phyloP scores from a whole-genome alignment of 129 eudicot species.

The Daucus carota region DH1_v3.0 NC_030383.2:16793501-16794000 shows the following conservation, averaged over 20 bases:
- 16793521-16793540: not conserved
- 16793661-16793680: slow-evolving; percentile 11
- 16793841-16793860: slow-evolving; percentile 9
- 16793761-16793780: not conserved
- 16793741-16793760: slow-evolving; percentile 9
- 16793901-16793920: not conserved
- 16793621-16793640: slow-evolving; percentile 8
- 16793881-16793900: not conserved
- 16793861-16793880: slow-evolving; percentile 10
- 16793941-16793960: not conserved
- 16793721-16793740: slow-evolving; percentile 14
- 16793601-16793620: not conserved
- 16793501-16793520: slow-evolving; percentile 1
- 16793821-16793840: slow-evolving; percentile 14
- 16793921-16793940: slow-evolving; percentile 9
- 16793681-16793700: slow-evolving; percentile 6
- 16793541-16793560: not conserved
- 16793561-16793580: slow-evolving; percentile 8
- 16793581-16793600: slow-evolving; percentile 4
- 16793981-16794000: not conserved
- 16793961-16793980: not conserved
- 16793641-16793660: slow-evolving; percentile 8
- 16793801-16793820: slow-evolving; percentile 14
- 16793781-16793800: no score
- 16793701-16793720: slow-evolving; percentile 8